Percentiles rank a stretch among this genome's conserved stretches.
Evolutionary conservation across 2,329 filamentous ascomycete genomes (phyloP).

Genomic region (Dryadomyces quercivorus): DNA sequence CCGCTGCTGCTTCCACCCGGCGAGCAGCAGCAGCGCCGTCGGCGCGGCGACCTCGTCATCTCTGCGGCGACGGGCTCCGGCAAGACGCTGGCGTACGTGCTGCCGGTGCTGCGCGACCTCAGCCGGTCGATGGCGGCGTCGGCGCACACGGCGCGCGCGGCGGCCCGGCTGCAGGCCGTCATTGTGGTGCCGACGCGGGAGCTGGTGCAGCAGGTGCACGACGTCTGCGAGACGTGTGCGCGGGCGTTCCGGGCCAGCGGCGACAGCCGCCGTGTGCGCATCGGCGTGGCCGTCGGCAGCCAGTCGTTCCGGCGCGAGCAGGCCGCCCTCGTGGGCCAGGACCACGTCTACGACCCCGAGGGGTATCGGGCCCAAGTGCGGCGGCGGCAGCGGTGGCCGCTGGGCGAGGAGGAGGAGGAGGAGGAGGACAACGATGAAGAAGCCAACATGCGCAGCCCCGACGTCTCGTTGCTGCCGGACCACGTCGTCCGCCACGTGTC

Average conservation of each 20-base stretch:
- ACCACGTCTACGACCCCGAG: conserved; percentile 50
- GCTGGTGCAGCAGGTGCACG: conserved; percentile 73
- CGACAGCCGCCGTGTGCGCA: conserved; percentile 54
- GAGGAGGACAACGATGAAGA: conserved; percentile 15
- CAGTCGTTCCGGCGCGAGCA: conserved; percentile 59
- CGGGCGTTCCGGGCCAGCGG: conserved; percentile 48
- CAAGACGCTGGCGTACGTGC: conserved; percentile 83
- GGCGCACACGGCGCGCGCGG: neutral
- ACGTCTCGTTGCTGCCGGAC: conserved; percentile 15
- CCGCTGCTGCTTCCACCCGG: conserved; percentile 56
- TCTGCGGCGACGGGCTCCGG: conserved; percentile 92
- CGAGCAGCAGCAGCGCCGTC: conserved; percentile 26
- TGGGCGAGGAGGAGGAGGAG: conserved; percentile 17
- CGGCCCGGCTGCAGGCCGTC: conserved; percentile 54
- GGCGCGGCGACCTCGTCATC: conserved; percentile 70
- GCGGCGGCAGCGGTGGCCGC: conserved; percentile 24
- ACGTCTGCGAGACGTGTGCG: conserved; percentile 64
- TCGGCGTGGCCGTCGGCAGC: conserved; percentile 75
- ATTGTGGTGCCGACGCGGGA: conserved; percentile 87
- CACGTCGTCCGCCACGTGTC: conserved; percentile 56
- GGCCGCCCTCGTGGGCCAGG: conserved; percentile 30
- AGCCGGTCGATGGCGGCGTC: conserved; percentile 33
- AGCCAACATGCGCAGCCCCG: conserved; percentile 18
- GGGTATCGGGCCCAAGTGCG: conserved; percentile 30
- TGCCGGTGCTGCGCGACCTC: conserved; percentile 73